These are phyloP conservation scores for Trichocladium uniseriatum DNA, from an alignment of 495 filamentous ascomycete genomes.

Conservation along the genomic window DNA sequence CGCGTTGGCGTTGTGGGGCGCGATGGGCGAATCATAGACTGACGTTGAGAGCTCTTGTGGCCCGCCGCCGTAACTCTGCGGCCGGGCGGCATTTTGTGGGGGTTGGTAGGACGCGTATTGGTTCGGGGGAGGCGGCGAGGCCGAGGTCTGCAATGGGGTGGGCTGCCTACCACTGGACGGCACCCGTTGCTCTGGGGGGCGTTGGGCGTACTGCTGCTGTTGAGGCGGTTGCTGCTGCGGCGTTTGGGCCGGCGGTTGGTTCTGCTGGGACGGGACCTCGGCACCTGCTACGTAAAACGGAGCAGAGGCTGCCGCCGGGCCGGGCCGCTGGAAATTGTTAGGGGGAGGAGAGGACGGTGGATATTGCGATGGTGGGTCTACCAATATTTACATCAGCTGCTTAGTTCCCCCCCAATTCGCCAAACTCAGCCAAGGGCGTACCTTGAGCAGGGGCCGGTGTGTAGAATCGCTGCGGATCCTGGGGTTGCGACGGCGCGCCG, in stretches of 20 bases:
- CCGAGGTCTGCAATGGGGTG: conserved; percentile 38
- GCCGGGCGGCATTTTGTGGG: conserved; percentile 40
- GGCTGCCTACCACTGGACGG: conserved; percentile 36
- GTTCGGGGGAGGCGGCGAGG: conserved; percentile 32
- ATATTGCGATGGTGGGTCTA: conserved; percentile 33
- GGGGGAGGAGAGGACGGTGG: conserved; percentile 36
- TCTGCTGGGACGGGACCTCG: conserved; percentile 33
- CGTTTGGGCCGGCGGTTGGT: conserved; percentile 20
- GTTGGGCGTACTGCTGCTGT: conserved; percentile 32
- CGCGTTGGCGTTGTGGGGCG: conserved; percentile 40
- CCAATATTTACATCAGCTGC: conserved; percentile 23
- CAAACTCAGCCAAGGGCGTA: conserved; percentile 23
- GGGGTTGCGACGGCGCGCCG: conserved; percentile 39
- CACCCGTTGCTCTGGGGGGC: conserved; percentile 28
- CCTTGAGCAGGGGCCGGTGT: conserved; percentile 46
- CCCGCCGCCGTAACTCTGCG: conserved; percentile 59
- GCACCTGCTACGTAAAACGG: conserved; percentile 40
- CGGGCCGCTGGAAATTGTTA: conserved; percentile 39
- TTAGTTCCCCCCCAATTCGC: conserved; percentile 16
- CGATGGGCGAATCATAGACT: conserved; percentile 71
- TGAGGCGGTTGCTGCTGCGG: conserved; percentile 25
- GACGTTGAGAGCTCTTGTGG: conserved; percentile 83
- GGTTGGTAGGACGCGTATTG: conserved; percentile 36
- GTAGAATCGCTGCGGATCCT: conserved; percentile 63
- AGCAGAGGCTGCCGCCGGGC: conserved; percentile 25